Evolutionary conservation across 1,139 yeast genomes (phyloP).

Genomic region (Yamadazyma diospyri): DNA sequence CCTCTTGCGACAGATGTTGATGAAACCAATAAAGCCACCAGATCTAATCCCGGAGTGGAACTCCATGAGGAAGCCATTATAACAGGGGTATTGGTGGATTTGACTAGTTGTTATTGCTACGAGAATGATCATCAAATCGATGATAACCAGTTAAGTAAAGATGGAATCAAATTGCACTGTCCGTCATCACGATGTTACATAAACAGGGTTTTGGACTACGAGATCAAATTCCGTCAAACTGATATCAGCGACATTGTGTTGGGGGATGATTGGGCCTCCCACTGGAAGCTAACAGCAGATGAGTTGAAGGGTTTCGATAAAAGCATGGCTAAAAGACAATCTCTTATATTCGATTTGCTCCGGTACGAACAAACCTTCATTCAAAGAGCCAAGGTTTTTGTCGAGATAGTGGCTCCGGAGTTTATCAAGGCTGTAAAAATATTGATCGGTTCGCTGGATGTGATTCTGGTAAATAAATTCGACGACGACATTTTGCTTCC

Average conservation of each 20-base stretch:
- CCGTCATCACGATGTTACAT: constrained; percentile 38
- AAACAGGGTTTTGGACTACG: constrained; percentile 37
- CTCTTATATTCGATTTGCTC: constrained; percentile 73
- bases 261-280: constrained; percentile 69
- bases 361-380: constrained; percentile 74
- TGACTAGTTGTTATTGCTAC: constrained; percentile 36
- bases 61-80: constrained; percentile 22
- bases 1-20: constrained; percentile 10
- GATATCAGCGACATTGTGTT: constrained; percentile 36
- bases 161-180: constrained; percentile 23
- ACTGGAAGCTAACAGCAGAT: constrained; percentile 63
- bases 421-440: constrained; percentile 47
- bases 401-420: constrained; percentile 46
- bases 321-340: constrained; percentile 61
- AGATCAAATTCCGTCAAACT: constrained; percentile 28
- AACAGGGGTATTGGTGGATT: constrained; percentile 37
- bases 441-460: constrained; percentile 31
- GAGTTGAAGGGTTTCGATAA: constrained; percentile 55
- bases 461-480: constrained; percentile 43
- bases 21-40: constrained; percentile 9
- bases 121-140: constrained; percentile 23
- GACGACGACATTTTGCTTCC: constrained; percentile 59
- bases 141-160: constrained; percentile 8
- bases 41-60: constrained; percentile 20
- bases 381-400: constrained; percentile 63